Conservation (phyloP, 768 basidiomycete species). For the Nevesoporus exiguus region DNA sequence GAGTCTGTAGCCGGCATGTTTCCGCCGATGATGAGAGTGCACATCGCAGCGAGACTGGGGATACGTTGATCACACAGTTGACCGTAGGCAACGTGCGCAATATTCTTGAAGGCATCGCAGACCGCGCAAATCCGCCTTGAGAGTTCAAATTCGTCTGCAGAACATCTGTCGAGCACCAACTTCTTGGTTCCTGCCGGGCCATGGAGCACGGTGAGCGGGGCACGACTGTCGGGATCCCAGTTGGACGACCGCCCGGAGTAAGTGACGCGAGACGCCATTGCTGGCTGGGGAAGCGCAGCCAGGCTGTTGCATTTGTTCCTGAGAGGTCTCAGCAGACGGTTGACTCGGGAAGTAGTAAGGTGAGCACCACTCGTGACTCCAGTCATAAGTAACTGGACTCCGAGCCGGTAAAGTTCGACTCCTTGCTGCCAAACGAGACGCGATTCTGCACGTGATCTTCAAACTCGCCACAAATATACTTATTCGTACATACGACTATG, state of each 20-base stretch:
- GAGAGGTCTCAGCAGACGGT: slow-evolving; percentile 46
- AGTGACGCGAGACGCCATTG: slow-evolving; percentile 12
- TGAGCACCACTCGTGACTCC: slow-evolving; percentile 22
- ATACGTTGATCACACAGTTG: slow-evolving; percentile 18
- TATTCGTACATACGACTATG: slow-evolving; percentile 4
- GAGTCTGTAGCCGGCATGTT: slow-evolving; percentile 33
- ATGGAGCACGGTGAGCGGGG: slow-evolving; percentile 39
- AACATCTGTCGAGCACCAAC: slow-evolving; percentile 33
- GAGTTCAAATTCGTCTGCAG: slow-evolving; percentile 38
- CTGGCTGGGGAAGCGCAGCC: slow-evolving; percentile 24
- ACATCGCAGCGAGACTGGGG: slow-evolving; percentile 44
- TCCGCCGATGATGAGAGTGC: slow-evolving; percentile 46
- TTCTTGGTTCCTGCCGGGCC: slow-evolving; percentile 36
- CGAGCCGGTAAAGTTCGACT: neutral
- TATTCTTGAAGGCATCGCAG: slow-evolving; percentile 52
- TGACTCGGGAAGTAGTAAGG: slow-evolving; percentile 40
- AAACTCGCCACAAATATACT: neutral
- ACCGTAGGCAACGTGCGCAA: slow-evolving; percentile 39
- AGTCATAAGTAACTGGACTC: slow-evolving; percentile 12
- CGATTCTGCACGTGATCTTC: slow-evolving; percentile 17
- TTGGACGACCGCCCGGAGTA: slow-evolving; percentile 16
- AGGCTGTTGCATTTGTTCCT: slow-evolving; percentile 44
- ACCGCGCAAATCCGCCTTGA: slow-evolving; percentile 50
- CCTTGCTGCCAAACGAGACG: neutral
- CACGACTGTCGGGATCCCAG: slow-evolving; percentile 21